Conservation (phyloP, 805 yeast genomes). For the Brettanomyces sp. region DNA sequence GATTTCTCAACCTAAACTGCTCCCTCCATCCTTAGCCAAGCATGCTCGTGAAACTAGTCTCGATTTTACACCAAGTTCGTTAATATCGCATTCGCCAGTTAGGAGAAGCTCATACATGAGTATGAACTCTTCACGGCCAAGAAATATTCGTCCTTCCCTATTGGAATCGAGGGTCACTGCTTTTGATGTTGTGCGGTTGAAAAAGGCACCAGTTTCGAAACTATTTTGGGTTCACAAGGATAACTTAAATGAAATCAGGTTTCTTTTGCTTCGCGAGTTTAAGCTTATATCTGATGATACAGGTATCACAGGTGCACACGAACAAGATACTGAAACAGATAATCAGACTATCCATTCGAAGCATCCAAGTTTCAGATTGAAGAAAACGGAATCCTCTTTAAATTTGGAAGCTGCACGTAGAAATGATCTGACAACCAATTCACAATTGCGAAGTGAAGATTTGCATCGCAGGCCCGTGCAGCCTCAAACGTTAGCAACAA, state of each 20-base stretch:
- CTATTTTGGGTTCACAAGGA: constrained; percentile 52
- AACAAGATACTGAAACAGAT: background rate
- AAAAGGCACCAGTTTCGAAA: constrained; percentile 27
- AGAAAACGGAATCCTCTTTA: constrained; percentile 12
- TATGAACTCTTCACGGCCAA: background rate
- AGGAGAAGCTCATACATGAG: background rate
- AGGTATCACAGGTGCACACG: constrained; percentile 11
- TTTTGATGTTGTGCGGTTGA: constrained; percentile 28
- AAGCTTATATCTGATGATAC: constrained; percentile 27
- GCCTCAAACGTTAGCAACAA: background rate
- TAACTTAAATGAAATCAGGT: constrained; percentile 43
- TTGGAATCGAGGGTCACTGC: constrained; percentile 18
- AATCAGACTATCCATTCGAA: background rate
- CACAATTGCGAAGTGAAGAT: background rate
- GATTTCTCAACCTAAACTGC: background rate
- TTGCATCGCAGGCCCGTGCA: background rate
- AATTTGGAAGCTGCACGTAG: constrained; percentile 5
- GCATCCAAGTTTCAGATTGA: constrained; percentile 4
- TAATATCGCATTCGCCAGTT: constrained; percentile 16
- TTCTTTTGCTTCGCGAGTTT: constrained; percentile 36
- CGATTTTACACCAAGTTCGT: background rate
- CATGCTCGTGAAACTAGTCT: constrained; percentile 5
- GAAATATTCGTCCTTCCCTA: constrained; percentile 4
- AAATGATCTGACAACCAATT: background rate
- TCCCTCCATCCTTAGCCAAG: background rate